phyloP scores from a whole-genome alignment of 202 grass and related monocot genomes.

The Carex arenaria region DNA sequence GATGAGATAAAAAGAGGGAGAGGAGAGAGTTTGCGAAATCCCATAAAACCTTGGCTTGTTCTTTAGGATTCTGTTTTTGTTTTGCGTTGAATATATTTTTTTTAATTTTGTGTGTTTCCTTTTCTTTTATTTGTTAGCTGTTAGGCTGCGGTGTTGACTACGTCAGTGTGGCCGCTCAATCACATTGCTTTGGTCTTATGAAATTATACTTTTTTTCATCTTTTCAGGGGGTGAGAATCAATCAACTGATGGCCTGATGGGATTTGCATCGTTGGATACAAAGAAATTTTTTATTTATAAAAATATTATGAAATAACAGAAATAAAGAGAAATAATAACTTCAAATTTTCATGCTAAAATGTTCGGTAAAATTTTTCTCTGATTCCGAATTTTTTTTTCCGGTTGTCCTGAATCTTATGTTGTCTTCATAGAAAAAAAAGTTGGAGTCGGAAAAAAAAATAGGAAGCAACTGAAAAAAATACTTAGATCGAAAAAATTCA shows the following conservation, averaged over 20 bases:
- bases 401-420: too few relatives aligned
- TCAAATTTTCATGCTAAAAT: too few relatives aligned
- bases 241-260: not conserved
- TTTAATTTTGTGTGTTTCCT: not conserved
- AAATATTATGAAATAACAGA: too few relatives aligned
- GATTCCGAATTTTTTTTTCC: too few relatives aligned
- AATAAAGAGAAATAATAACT: too few relatives aligned
- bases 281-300: not conserved
- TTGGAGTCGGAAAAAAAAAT: too few relatives aligned
- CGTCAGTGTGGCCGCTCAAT: not conserved
- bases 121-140: not conserved
- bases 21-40: not conserved
- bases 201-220: not conserved
- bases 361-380: too few relatives aligned
- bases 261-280: not conserved
- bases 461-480: too few relatives aligned
- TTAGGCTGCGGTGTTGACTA: conserved; percentile 11
- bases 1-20: not conserved
- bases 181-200: not conserved
- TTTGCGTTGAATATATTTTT: not conserved
- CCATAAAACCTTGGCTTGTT: not conserved
- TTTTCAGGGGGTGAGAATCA: conserved; percentile 4
- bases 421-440: too few relatives aligned
- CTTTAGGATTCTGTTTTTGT: conserved; percentile 6
- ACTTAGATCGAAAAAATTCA: too few relatives aligned